A percentile compares a stretch with the other conserved stretches of the same genome.
These are phyloP conservation scores for Hyphopichia fennica DNA, from an alignment of 1,139 yeast species.

Conservation along the genomic window DNA sequence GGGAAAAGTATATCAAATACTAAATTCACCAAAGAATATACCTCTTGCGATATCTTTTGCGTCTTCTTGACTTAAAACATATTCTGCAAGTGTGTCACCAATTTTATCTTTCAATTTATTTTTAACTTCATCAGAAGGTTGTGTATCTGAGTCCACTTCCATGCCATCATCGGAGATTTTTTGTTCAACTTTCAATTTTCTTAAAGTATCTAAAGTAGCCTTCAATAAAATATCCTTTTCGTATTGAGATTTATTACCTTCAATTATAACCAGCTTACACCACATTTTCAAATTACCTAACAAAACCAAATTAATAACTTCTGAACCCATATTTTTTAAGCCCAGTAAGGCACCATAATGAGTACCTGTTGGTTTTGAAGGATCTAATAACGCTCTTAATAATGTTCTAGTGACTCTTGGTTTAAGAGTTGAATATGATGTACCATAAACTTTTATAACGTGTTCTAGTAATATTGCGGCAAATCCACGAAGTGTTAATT, in stretches of 20 bases:
- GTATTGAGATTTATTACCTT: constrained; percentile 33
- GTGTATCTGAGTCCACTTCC: constrained; percentile 32
- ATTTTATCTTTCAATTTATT: constrained; percentile 54
- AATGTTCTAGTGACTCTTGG: constrained; percentile 94
- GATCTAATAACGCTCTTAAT: constrained; percentile 83
- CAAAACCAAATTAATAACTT: constrained; percentile 80
- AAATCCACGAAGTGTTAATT: constrained; percentile 74
- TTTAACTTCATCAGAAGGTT: constrained; percentile 43
- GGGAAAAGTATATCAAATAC: not conserved
- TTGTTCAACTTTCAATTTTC: constrained; percentile 39
- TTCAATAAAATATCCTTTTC: constrained; percentile 49
- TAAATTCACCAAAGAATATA: constrained; percentile 70
- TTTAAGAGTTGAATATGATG: constrained; percentile 83
- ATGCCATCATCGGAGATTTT: constrained; percentile 17
- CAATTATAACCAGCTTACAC: constrained; percentile 57
- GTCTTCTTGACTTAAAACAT: constrained; percentile 52
- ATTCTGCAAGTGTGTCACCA: constrained; percentile 58
- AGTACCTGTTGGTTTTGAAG: constrained; percentile 77
- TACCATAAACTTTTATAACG: constrained; percentile 76
- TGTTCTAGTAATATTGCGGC: constrained; percentile 83
- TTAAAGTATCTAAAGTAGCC: constrained; percentile 57
- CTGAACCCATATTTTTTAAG: constrained; percentile 78
- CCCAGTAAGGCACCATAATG: constrained; percentile 92
- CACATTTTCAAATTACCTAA: constrained; percentile 84
- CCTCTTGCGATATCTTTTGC: constrained; percentile 61